Base-by-base conservation (phyloP, 139 green algal species). In the Gonium pectorale region DNA sequence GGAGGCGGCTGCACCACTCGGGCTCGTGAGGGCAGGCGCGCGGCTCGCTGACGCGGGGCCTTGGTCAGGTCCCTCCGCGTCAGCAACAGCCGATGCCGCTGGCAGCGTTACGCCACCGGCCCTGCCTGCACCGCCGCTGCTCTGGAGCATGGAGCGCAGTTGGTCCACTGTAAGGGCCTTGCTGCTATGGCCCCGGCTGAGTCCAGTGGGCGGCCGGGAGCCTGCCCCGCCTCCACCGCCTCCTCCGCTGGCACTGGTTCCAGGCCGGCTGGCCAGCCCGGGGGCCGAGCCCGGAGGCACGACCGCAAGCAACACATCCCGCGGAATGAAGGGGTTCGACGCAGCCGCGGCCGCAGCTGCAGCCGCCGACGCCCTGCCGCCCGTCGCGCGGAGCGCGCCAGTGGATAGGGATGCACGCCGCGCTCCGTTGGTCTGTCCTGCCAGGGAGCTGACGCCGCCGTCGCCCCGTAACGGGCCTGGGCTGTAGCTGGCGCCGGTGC, bases 241-340 rank as follows among this genome's bases (percentile, higher is more conserved):
- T 21, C 46, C 31, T n/a, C n/a, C 49, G 2, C 71, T 31, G 49
- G 31, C 59, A 31, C 59, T 31, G 59, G 17, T 6, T 2, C 35
- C 33, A 49, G 60, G 60, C 29, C 21, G 4, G 9, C 2, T 38
- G 40, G 67, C 41, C 2, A 37, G 13, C 13, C 49, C 13, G 19
- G 22, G 19, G 15, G 56, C 56, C 56, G 19, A 9, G 19, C 17
- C 24, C 68, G 24, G 44, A 15, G 68, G 68, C 43, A 60, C 29
- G 8, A 82, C 56, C 2, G 74, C 74, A 0, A 43, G 43, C n/a
- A 83, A 41, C 17, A 83, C 60, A 5, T 83, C 77, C 2, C 33
- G 44, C 0, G 77, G 60, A 9, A 27, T 41, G 41, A 83, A 83
- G 31, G 77, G 77, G 62, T 83, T 83, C 29, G 77, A 19, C 0